Conservation (phyloP, 73 alveolate genomes). For the Symbiodinium pilosum region DNA sequence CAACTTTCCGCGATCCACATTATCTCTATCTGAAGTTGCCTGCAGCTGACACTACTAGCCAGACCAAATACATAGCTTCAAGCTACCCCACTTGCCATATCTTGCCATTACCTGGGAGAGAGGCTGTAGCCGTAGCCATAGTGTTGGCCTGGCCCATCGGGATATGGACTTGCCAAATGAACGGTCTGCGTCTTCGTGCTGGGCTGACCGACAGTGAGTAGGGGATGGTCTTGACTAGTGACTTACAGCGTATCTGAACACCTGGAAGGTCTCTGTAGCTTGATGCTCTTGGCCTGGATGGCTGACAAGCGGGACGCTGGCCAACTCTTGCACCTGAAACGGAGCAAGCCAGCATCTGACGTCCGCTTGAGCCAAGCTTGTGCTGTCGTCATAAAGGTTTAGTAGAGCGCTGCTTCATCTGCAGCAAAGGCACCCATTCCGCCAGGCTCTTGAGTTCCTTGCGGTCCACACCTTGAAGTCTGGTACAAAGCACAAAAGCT, state of each 20-base stretch:
- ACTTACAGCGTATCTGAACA: too few species aligned
- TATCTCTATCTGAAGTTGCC: too few species aligned
- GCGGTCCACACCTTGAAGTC: slow-evolving; percentile 45
- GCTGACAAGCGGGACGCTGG: slow-evolving; percentile 47
- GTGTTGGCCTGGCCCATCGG: slow-evolving; percentile 22
- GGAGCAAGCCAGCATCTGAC: not conserved
- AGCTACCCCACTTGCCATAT: too few species aligned
- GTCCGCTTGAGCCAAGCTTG: not conserved
- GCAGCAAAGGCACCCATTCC: slow-evolving; percentile 40
- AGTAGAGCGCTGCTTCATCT: not conserved
- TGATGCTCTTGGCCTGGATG: slow-evolving; percentile 71
- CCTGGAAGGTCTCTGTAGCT: too few species aligned
- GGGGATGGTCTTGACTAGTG: too few species aligned
- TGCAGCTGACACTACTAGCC: too few species aligned
- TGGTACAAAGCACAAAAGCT: too few species aligned
- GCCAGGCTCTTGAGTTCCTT: slow-evolving; percentile 56
- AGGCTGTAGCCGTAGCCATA: slow-evolving; percentile 76
- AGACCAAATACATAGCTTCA: too few species aligned
- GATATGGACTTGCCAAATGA: not conserved
- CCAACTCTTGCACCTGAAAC: slow-evolving; percentile 52
- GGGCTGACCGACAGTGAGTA: not conserved
- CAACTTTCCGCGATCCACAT: too few species aligned
- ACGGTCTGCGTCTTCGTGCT: not conserved
- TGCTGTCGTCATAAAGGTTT: too few species aligned
- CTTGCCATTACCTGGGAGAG: not conserved